These are phyloP conservation scores for Arxiozyma heterogenica DNA, from an alignment of 1,139 yeast genomes.

Conservation along the genomic window DNA sequence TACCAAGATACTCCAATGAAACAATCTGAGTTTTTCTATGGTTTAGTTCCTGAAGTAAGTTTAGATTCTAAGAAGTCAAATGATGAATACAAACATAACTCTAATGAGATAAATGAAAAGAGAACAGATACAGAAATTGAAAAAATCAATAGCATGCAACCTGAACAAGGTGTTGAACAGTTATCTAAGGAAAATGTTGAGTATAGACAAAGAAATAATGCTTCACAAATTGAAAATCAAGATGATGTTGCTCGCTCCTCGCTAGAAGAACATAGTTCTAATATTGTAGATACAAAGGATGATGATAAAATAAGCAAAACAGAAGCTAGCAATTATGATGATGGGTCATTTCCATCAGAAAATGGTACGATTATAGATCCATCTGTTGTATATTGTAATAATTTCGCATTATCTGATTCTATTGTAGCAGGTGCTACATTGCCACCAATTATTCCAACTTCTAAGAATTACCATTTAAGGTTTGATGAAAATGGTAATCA, in stretches of 20 bases:
- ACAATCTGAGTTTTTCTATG: not conserved
- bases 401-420: conserved; percentile 12
- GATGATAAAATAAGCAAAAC: not conserved
- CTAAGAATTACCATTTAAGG: conserved; percentile 27
- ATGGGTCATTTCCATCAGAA: not conserved
- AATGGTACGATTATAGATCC: conserved; percentile 3
- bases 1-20: not conserved
- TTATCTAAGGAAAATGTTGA: not conserved
- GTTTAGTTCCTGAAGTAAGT: conserved; percentile 1
- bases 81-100: not conserved
- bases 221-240: not conserved
- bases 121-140: not conserved
- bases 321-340: not conserved
- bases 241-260: not conserved
- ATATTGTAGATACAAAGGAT: not conserved
- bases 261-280: not conserved
- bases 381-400: conserved; percentile 1
- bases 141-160: not conserved
- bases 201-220: not conserved
- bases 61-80: not conserved
- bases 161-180: not conserved
- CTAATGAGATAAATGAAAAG: not conserved
- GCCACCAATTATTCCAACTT: conserved; percentile 30
- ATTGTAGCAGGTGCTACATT: conserved; percentile 31
- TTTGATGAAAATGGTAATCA: conserved; percentile 2